Evolutionary conservation across 1,139 yeast species (phyloP).

Genomic region (Torulaspora globosa): DNA sequence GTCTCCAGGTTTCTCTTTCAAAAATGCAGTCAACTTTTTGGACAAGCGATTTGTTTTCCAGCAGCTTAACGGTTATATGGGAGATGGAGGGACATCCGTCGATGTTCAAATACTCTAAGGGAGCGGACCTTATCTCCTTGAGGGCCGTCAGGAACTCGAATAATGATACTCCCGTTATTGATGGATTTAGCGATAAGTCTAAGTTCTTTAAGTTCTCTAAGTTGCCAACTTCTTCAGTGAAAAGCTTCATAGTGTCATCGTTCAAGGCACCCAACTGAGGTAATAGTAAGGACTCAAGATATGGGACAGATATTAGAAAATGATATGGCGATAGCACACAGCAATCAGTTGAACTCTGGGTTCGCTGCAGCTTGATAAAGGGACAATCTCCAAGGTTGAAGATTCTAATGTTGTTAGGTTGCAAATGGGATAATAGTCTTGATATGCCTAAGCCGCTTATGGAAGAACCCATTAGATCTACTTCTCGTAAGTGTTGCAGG

Average conservation of each 20-base stretch:
- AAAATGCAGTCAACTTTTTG: slow-evolving; percentile 28
- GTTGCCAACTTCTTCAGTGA: slow-evolving; percentile 17
- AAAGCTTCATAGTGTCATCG: slow-evolving; percentile 20
- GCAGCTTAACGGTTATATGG: slow-evolving; percentile 29
- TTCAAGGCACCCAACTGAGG: slow-evolving; percentile 29
- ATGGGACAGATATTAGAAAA: slow-evolving; percentile 17
- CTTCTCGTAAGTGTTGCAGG: slow-evolving; percentile 17
- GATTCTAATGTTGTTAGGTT: slow-evolving; percentile 13
- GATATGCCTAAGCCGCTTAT: slow-evolving; percentile 28
- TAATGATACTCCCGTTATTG: slow-evolving; percentile 33
- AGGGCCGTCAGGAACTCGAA: slow-evolving; percentile 28
- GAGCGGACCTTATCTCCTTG: slow-evolving; percentile 16
- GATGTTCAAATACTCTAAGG: slow-evolving; percentile 25
- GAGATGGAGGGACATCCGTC: slow-evolving; percentile 33
- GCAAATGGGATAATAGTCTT: slow-evolving; percentile 17
- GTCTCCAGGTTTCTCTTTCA: slow-evolving; percentile 31
- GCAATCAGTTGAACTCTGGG: slow-evolving; percentile 12
- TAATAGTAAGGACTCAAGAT: slow-evolving; percentile 25
- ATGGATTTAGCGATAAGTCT: slow-evolving; percentile 33
- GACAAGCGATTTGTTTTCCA: slow-evolving; percentile 24
- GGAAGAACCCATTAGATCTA: slow-evolving; percentile 35
- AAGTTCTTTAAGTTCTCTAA: slow-evolving; percentile 21
- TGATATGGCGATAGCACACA: slow-evolving; percentile 14
- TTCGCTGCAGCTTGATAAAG: slow-evolving; percentile 20
- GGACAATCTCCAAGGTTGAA: slow-evolving; percentile 35